Evolutionary conservation across 2,329 filamentous ascomycete species (phyloP).

Genomic region (Alternaria ethzedia): DNA sequence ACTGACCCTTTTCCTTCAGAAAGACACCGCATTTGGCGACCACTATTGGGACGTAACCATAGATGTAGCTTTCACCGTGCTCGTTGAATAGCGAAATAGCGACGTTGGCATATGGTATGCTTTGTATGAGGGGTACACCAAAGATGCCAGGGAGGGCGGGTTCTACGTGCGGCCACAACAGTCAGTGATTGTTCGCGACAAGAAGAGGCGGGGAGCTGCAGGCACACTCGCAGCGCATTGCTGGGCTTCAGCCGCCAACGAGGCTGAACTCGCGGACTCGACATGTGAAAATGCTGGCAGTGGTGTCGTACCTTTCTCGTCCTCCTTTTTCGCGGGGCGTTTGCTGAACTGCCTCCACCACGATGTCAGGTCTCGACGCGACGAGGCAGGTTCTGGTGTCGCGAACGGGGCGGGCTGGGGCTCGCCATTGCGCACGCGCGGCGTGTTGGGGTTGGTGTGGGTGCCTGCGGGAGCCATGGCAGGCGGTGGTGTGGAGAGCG

Average conservation of each 20-base stretch:
- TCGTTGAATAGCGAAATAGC: slow-evolving; percentile 95
- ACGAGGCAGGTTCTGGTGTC: slow-evolving; percentile 72
- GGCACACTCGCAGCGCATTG: slow-evolving; percentile 8
- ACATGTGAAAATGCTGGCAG: background rate
- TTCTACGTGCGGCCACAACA: slow-evolving; percentile 30
- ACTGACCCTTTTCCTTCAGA: slow-evolving; percentile 91
- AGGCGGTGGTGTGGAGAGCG: slow-evolving; percentile 28
- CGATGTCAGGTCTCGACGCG: slow-evolving; percentile 85
- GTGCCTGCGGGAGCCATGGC: slow-evolving; percentile 49
- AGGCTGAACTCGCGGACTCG: background rate
- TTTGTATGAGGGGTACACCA: slow-evolving; percentile 88
- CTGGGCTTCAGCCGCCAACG: slow-evolving; percentile 22
- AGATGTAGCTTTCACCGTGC: slow-evolving; percentile 93
- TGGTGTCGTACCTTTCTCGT: slow-evolving; percentile 63
- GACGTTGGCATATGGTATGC: slow-evolving; percentile 97
- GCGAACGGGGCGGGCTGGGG: slow-evolving; percentile 52
- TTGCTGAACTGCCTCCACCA: slow-evolving; percentile 97
- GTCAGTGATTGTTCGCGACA: slow-evolving; percentile 33
- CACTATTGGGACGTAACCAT: slow-evolving; percentile 97
- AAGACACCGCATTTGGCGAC: slow-evolving; percentile 98
- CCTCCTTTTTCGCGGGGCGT: slow-evolving; percentile 65
- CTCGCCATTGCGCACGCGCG: slow-evolving; percentile 52
- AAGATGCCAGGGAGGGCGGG: slow-evolving; percentile 78
- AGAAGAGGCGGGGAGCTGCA: slow-evolving; percentile 19
- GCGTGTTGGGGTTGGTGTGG: slow-evolving; percentile 47